A percentile compares a stretch with the other conserved stretches of the same genome.
Conservation (phyloP, 108 stramenopile genomes). For the Cyclotella atomus region DNA sequence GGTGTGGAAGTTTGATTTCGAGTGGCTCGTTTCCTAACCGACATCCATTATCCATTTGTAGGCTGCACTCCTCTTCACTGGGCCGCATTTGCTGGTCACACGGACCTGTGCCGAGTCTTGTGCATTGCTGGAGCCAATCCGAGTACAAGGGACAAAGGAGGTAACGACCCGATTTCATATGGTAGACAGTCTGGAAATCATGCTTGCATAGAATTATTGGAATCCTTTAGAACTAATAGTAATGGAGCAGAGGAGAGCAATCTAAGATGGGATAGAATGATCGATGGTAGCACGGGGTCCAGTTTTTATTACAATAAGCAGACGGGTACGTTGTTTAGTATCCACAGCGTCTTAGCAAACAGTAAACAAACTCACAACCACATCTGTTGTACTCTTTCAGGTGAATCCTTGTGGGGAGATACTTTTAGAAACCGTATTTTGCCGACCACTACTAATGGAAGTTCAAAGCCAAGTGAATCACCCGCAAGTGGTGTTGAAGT, state of each 20-base stretch:
- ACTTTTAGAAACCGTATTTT: slow-evolving; percentile 20
- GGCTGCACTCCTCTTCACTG: slow-evolving; percentile 62
- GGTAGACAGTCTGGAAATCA: slow-evolving; percentile 33
- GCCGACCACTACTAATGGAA: background rate
- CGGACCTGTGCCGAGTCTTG: slow-evolving; percentile 45
- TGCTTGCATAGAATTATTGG: slow-evolving; percentile 39
- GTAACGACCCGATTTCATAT: slow-evolving; percentile 54
- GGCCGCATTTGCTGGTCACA: slow-evolving; percentile 48
- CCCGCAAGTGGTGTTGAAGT: background rate
- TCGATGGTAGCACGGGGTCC: slow-evolving; percentile 45
- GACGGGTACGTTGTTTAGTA: slow-evolving; percentile 2
- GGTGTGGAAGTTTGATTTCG: too few relatives aligned
- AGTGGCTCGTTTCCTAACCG: too few relatives aligned
- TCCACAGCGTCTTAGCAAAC: background rate
- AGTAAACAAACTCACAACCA: background rate
- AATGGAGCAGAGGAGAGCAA: background rate
- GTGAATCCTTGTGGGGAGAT: slow-evolving; percentile 54
- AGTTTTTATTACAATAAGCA: slow-evolving; percentile 51
- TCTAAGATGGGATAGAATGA: slow-evolving; percentile 41
- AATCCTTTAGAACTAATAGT: slow-evolving; percentile 13
- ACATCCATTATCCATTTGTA: too few relatives aligned
- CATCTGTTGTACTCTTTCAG: background rate
- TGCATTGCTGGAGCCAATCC: slow-evolving; percentile 52
- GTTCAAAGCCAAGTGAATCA: background rate
- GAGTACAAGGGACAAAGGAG: slow-evolving; percentile 45